Evolutionary conservation across 23 red algal genomes (phyloP).

Genomic region (Gracilaria gracilis): DNA sequence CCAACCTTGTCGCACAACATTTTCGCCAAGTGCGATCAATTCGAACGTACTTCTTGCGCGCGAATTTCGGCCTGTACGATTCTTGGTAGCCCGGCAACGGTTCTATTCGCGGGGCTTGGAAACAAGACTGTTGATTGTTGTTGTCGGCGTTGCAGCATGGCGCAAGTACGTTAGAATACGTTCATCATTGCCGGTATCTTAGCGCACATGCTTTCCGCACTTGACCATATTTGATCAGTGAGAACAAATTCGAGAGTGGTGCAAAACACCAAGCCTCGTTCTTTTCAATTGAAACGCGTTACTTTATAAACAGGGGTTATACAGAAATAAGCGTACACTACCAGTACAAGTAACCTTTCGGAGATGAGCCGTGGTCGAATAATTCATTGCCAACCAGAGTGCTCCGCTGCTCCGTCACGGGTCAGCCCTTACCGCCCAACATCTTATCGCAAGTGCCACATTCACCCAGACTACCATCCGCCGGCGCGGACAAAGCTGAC

Average conservation of each 20-base stretch:
- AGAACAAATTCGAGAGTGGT: background rate
- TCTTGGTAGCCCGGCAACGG: background rate
- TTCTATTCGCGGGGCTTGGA: background rate
- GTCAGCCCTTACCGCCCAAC: background rate
- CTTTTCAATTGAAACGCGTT: conserved; percentile 13
- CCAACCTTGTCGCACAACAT: background rate
- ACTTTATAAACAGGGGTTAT: background rate
- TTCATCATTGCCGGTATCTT: background rate
- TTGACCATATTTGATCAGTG: background rate
- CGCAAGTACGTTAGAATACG: background rate
- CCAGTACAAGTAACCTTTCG: background rate
- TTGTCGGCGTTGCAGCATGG: background rate
- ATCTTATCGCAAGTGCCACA: background rate
- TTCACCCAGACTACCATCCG: no score
- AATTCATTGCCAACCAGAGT: background rate
- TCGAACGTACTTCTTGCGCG: background rate
- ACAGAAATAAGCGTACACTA: conserved; percentile 16
- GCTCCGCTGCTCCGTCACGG: background rate
- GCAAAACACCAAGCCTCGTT: background rate
- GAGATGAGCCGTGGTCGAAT: conserved; percentile 3
- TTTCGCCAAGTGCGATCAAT: background rate
- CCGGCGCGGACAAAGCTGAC: background rate
- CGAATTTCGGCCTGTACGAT: background rate
- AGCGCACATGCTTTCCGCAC: background rate
- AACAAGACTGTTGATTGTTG: background rate